phyloP scores from a whole-genome alignment of 2,329 filamentous ascomycete genomes.

The Aspergillus fructus region DNA sequence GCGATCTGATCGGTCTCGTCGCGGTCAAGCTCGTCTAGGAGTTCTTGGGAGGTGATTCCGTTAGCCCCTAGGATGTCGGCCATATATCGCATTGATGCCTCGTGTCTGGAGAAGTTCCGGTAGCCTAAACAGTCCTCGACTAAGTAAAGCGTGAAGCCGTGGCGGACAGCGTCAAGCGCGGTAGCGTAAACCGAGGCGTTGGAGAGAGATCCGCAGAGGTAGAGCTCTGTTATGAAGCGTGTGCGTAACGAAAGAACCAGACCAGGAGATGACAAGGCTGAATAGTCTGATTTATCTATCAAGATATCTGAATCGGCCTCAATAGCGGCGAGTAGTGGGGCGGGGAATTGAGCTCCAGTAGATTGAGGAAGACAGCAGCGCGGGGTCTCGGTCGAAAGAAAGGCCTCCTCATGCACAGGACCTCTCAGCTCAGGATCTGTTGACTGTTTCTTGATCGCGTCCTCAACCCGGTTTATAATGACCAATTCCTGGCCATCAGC shows the following conservation, averaged over 20 bases:
- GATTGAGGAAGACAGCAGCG: constrained; percentile 42
- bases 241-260: constrained; percentile 76
- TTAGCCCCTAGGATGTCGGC: constrained; percentile 73
- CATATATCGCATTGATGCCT: constrained; percentile 68
- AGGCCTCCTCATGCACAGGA: constrained; percentile 42
- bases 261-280: constrained; percentile 74
- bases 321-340: constrained; percentile 51
- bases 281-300: constrained; percentile 76
- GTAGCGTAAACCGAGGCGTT: constrained; percentile 91
- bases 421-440: constrained; percentile 21
- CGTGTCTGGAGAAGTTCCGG: constrained; percentile 67
- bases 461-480: constrained; percentile 42
- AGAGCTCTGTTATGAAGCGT: constrained; percentile 85
- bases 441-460: constrained; percentile 14
- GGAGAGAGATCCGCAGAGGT: constrained; percentile 80
- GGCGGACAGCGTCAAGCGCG: constrained; percentile 81
- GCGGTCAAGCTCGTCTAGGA: constrained; percentile 53
- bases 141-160: constrained; percentile 83
- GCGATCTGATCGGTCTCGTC: constrained; percentile 42
- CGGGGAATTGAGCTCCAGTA: constrained; percentile 51
- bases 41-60: constrained; percentile 58
- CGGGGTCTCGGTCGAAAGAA: constrained; percentile 35
- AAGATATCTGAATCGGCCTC: constrained; percentile 53
- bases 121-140: constrained; percentile 88
- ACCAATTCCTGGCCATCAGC: constrained; percentile 48